Conservation (phyloP, 805 yeast genomes). For the Zygoascus tannicola region DNA sequence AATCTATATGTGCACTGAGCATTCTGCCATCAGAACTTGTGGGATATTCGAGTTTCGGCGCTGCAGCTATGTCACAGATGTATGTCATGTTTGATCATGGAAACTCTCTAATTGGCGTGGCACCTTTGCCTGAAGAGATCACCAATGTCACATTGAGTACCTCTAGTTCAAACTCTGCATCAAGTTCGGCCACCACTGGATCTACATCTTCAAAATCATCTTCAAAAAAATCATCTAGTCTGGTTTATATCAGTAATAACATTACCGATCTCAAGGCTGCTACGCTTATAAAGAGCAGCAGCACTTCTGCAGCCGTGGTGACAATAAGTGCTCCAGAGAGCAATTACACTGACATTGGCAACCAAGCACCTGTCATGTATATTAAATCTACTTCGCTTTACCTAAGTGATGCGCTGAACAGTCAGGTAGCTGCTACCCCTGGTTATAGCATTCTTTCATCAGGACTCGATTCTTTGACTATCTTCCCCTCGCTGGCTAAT, state of each 20-base stretch:
- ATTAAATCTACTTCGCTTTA: neutral
- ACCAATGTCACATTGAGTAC: neutral
- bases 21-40: conserved; percentile 10
- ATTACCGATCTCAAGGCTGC: neutral
- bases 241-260: neutral
- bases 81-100: conserved; percentile 19
- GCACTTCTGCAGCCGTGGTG: neutral
- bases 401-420: neutral
- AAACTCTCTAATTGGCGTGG: conserved; percentile 16
- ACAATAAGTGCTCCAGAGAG: neutral
- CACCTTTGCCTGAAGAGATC: conserved; percentile 4
- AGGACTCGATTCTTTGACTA: neutral
- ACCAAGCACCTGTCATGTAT: neutral
- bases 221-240: neutral
- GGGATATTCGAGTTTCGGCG: conserved; percentile 18
- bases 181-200: neutral
- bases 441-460: neutral
- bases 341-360: neutral
- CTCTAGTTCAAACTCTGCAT: neutral
- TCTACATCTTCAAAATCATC: neutral
- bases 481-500: neutral
- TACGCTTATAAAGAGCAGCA: neutral
- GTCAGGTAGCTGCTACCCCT: neutral
- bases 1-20: conserved; percentile 17
- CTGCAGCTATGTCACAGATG: conserved; percentile 13